Evolutionary conservation across 495 filamentous ascomycete genomes (phyloP).

Genomic region (Recurvomyces mirabilis): DNA sequence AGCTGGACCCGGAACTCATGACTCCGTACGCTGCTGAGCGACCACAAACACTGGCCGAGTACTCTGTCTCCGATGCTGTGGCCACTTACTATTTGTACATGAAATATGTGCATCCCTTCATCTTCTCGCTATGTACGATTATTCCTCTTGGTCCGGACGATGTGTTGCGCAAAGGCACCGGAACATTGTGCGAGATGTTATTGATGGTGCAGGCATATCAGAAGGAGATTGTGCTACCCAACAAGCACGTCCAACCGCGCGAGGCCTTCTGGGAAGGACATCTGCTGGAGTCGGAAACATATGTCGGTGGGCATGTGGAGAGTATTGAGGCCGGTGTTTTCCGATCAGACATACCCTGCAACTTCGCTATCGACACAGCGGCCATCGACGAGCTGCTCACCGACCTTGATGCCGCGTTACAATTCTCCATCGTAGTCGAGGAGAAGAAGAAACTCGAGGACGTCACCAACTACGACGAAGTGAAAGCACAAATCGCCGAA

Average conservation of each 20-base stretch:
- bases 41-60: conserved; percentile 89
- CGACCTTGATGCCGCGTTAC: conserved; percentile 82
- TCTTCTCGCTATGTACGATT: conserved; percentile 96
- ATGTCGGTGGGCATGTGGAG: conserved; percentile 97
- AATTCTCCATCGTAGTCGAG: conserved; percentile 86
- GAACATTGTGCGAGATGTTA: conserved; percentile 96
- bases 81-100: conserved; percentile 99
- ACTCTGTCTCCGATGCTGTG: conserved; percentile 97
- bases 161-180: conserved; percentile 86
- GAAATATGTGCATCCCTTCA: conserved; percentile 99
- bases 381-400: conserved; percentile 79
- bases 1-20: conserved; percentile 97
- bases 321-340: conserved; percentile 99
- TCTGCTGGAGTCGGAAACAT: conserved; percentile 89
- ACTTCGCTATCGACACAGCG: conserved; percentile 75
- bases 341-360: conserved; percentile 83
- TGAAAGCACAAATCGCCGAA: conserved; percentile 71
- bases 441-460: conserved; percentile 90
- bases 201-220: conserved; percentile 97
- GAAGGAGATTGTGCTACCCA: conserved; percentile 82
- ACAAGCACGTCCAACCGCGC: conserved; percentile 84
- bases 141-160: conserved; percentile 88
- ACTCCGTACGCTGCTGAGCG: conserved; percentile 77
- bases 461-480: conserved; percentile 83
- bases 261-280: conserved; percentile 97